phyloP scores from a whole-genome alignment of 176 grass and related monocot genomes.

The Saccharum officinarum region DNA sequence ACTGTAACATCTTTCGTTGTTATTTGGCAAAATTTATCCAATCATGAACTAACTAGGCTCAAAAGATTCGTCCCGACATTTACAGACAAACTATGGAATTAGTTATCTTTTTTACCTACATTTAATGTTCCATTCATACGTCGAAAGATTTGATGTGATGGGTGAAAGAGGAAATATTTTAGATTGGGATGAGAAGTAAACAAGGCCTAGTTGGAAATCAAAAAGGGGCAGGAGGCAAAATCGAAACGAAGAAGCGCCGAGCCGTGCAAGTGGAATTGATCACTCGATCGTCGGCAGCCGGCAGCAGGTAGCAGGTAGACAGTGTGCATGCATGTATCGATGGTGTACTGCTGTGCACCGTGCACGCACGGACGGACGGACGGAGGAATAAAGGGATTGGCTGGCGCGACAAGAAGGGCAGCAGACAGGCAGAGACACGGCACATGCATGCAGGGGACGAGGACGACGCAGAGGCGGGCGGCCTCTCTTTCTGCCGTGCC shows the following conservation, averaged over 20 bases:
- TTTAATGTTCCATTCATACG: no score
- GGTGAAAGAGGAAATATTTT: no score
- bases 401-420: constrained; percentile 11
- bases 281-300: not conserved
- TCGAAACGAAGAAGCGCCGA: not conserved
- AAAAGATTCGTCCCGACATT: no score
- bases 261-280: constrained; percentile 3
- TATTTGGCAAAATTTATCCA: no score
- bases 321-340: constrained; percentile 25
- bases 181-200: no score
- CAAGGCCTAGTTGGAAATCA: no score
- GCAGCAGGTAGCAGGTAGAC: constrained; percentile 7
- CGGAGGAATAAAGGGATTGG: not conserved
- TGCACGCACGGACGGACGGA: no score
- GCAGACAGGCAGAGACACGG: constrained; percentile 36
- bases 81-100: no score
- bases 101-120: no score
- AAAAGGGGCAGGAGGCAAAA: not conserved
- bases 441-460: constrained; percentile 23
- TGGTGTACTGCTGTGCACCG: not conserved
- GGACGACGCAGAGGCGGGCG: not conserved
- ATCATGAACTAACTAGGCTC: no score
- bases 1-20: no score
- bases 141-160: no score
- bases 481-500: constrained; percentile 35